phyloP scores from a whole-genome alignment of 495 filamentous ascomycete genomes.

The Annulohypoxylon nitens region DNA sequence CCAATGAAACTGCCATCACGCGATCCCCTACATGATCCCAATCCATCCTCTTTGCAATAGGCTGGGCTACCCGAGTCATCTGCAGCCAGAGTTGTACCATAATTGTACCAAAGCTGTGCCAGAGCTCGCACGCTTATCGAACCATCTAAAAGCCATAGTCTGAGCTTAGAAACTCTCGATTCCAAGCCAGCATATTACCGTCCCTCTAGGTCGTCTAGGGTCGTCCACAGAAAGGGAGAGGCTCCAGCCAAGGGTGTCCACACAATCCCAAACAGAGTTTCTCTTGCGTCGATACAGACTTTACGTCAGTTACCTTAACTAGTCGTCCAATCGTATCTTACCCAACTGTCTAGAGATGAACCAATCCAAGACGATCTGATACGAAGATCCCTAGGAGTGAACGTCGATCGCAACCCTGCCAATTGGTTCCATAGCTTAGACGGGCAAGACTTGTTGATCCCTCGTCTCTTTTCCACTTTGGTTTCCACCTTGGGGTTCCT shows the following conservation, averaged over 20 bases:
- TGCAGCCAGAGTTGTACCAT: constrained; percentile 42
- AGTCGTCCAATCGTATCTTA: constrained; percentile 46
- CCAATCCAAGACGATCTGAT: constrained; percentile 41
- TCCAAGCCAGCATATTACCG: constrained; percentile 23
- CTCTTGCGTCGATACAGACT: constrained; percentile 39
- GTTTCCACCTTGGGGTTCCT: constrained; percentile 12
- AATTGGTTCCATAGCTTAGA: constrained; percentile 36
- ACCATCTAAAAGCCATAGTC: constrained; percentile 32
- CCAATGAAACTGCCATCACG: constrained; percentile 44
- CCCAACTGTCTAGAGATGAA: constrained; percentile 35
- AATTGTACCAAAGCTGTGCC: constrained; percentile 30
- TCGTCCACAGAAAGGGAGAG: constrained; percentile 30
- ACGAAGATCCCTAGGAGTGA: constrained; percentile 45
- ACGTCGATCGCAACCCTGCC: constrained; percentile 47
- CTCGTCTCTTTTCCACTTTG: constrained; percentile 19
- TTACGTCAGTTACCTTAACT: constrained; percentile 39
- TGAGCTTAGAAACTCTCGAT: constrained; percentile 28
- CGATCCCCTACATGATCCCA: constrained; percentile 45
- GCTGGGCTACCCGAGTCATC: constrained; percentile 48
- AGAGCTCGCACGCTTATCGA: constrained; percentile 30
- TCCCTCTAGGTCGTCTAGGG: constrained; percentile 1
- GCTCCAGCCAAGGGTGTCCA: constrained; percentile 30
- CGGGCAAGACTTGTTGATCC: constrained; percentile 40
- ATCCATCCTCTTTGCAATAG: constrained; percentile 39
- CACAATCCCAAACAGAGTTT: constrained; percentile 41